Conservation (phyloP, 345 rosid species). For the Eucalyptus regnans region DNA sequence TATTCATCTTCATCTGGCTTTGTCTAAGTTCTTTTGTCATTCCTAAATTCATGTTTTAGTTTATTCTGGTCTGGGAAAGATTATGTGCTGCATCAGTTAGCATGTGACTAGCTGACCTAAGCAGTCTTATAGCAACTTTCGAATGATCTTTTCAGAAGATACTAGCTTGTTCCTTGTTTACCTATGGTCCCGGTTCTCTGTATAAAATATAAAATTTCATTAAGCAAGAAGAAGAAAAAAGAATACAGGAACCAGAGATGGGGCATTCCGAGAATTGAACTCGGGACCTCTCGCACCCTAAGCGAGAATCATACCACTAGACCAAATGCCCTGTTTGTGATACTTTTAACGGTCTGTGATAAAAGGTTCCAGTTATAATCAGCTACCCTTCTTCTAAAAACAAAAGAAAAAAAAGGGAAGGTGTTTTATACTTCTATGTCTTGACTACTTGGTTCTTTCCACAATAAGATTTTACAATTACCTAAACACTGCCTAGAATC, state of each 20-base stretch:
- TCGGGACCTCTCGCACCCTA: slow-evolving; percentile 88
- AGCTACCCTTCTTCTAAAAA: neutral
- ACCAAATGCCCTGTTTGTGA: slow-evolving; percentile 47
- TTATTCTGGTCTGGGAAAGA: neutral
- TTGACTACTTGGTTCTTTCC: neutral
- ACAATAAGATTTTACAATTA: neutral
- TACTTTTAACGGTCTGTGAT: neutral
- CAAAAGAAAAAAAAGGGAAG: neutral
- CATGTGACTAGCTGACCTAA: neutral
- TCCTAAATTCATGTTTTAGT: neutral
- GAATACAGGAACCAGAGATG: neutral
- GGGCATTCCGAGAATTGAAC: neutral
- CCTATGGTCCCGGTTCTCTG: neutral
- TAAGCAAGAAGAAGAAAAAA: neutral
- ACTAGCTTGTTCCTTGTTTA: neutral
- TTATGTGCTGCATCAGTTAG: neutral
- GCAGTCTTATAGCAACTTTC: neutral
- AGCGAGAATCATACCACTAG: slow-evolving; percentile 93
- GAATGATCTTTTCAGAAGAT: neutral
- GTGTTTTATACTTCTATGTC: neutral
- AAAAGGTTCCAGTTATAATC: neutral
- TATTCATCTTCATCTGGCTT: neutral
- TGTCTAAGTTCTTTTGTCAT: neutral
- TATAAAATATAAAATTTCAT: neutral
- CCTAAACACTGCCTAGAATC: neutral